Base-by-base conservation (phyloP, 495 filamentous ascomycete species). In the Aspergillus funiculosus region DNA sequence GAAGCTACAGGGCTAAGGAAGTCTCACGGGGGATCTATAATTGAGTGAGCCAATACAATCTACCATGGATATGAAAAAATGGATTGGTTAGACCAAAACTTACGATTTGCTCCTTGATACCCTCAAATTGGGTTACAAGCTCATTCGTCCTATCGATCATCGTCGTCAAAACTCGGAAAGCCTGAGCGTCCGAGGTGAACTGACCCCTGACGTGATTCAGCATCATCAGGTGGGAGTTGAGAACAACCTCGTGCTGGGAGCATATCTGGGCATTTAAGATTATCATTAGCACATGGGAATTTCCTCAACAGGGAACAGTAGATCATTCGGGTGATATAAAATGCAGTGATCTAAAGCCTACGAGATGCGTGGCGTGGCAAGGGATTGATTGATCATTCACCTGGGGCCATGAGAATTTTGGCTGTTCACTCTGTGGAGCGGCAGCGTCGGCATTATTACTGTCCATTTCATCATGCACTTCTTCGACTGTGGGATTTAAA, bases 121-220 rank as follows among this genome's bases (percentile, higher is more conserved):
- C 20, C n/a, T 63, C 54, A 21, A 62, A 64, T 27, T 73, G 62
- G 10, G 56, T 54, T 29, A 67, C 53, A 20, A 68, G 48, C 29
- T 62, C 60, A 13, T 65, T 48, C 5, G 69, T 67, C 52, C 56
- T 68, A 20, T 63, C 62, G 15, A 68, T 34, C 62, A 73, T 70
- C 5, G 58, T 41, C 0, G 63, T 53, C 5, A 71, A 39, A 5
- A 62, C 38, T 17, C 54, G 58, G 14, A 46, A 56, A 2, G 54
- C 50, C 26, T 67, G 59, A 7, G 26, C 45, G 32, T 63, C 58
- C 5, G 50, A 39, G 3, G 39, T 24, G 17, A 60, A 27, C 19
- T 61, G 54, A 1, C 13, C 28, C 44, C 63, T 57, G 7, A 67
- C 60, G 31, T 44, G 41, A 7, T 62, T 43, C 4, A 71, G 54